Conservation (phyloP, 2,329 filamentous ascomycete species). For the Fusarium chaquense region DNA sequence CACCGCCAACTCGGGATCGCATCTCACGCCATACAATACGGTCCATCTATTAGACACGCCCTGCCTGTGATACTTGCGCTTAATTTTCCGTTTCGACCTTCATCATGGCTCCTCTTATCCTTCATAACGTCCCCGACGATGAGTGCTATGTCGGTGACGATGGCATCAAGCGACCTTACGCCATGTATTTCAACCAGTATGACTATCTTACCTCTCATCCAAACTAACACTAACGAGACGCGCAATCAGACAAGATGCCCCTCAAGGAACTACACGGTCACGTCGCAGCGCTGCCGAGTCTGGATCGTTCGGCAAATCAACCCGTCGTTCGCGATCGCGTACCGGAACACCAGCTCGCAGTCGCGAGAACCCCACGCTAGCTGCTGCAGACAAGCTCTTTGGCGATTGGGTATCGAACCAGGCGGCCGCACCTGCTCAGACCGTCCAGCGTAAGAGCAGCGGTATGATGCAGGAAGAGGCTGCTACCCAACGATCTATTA, state of each 20-base stretch:
- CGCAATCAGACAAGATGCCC: slow-evolving; percentile 63
- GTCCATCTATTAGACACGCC: background rate
- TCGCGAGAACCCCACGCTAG: slow-evolving; percentile 71
- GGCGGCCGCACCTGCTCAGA: slow-evolving; percentile 49
- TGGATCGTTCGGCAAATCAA: slow-evolving; percentile 76
- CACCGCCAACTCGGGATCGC: slow-evolving; percentile 9
- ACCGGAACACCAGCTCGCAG: slow-evolving; percentile 68
- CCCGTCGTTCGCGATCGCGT: slow-evolving; percentile 70
- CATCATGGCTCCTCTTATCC: slow-evolving; percentile 72
- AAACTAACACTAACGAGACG: slow-evolving; percentile 19
- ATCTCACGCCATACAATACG: slow-evolving; percentile 9
- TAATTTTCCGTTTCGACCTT: slow-evolving; percentile 1
- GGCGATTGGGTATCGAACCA: slow-evolving; percentile 67
- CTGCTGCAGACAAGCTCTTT: slow-evolving; percentile 72
- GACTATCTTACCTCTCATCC: slow-evolving; percentile 30
- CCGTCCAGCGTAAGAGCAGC: slow-evolving; percentile 53
- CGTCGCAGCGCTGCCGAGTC: slow-evolving; percentile 69
- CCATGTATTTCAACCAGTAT: slow-evolving; percentile 74
- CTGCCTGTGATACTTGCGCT: slow-evolving; percentile 2
- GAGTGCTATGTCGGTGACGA: slow-evolving; percentile 75
- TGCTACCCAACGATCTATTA: slow-evolving; percentile 51
- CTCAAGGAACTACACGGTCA: slow-evolving; percentile 60
- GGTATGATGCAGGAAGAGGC: slow-evolving; percentile 57
- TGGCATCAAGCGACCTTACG: slow-evolving; percentile 73
- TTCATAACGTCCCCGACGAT: slow-evolving; percentile 77